Evolutionary conservation across 2,329 filamentous ascomycete genomes (phyloP).

Genomic region (Lecanicillium sp.): DNA sequence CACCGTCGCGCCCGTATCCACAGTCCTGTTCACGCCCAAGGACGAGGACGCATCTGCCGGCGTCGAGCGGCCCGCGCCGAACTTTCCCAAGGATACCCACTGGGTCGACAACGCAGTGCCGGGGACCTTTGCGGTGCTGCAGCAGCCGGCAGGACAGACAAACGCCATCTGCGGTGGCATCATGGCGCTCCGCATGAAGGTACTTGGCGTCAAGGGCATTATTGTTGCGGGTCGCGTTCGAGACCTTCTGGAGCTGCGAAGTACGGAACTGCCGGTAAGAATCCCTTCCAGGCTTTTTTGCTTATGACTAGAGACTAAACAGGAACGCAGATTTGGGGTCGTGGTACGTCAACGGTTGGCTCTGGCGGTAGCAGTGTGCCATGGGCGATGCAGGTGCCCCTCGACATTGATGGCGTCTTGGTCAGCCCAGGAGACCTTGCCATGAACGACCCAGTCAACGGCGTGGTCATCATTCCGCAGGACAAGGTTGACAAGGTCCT

Average conservation of each 20-base stretch:
- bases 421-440: slow-evolving; percentile 56
- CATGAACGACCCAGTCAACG: slow-evolving; percentile 62
- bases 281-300: not conserved
- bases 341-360: slow-evolving; percentile 49
- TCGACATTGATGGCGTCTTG: slow-evolving; percentile 33
- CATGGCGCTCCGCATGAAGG: slow-evolving; percentile 62
- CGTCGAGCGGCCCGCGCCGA: slow-evolving; percentile 24
- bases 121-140: slow-evolving; percentile 57
- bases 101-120: slow-evolving; percentile 59
- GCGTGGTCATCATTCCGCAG: slow-evolving; percentile 59
- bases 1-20: slow-evolving; percentile 48
- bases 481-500: slow-evolving; percentile 52
- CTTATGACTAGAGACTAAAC: not conserved
- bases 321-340: slow-evolving; percentile 42
- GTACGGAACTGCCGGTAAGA: slow-evolving; percentile 48
- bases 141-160: slow-evolving; percentile 55
- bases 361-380: slow-evolving; percentile 48
- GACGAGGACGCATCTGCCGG: slow-evolving; percentile 20
- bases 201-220: slow-evolving; percentile 50
- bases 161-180: slow-evolving; percentile 73
- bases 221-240: slow-evolving; percentile 62
- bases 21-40: slow-evolving; percentile 56
- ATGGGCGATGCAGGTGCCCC: slow-evolving; percentile 41
- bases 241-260: slow-evolving; percentile 54
- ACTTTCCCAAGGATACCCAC: slow-evolving; percentile 53